Evolutionary conservation across 2,329 filamentous ascomycete genomes (phyloP), one percentile per base, ranked within the genome.

Genomic region (Ceratocystis albifundus): DNA sequence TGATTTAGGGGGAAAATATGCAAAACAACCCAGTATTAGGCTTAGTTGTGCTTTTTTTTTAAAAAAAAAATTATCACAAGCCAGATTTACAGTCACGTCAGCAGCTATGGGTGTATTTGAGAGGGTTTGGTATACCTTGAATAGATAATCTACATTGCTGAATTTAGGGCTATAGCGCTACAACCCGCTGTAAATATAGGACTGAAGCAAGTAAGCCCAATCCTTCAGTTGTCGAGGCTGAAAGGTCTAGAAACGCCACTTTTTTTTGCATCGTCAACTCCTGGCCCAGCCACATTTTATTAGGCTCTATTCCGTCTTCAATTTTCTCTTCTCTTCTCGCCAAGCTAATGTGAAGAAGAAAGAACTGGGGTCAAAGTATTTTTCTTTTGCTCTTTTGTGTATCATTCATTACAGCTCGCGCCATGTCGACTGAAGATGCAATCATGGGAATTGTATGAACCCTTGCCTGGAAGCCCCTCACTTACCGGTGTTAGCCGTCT

Each of bases 381-480:
- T 55, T 15, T 32, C 15, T 57, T 32, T 7, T 44, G 30, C 10
- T 62, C 61, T 28, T 62, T 20, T 41, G 64, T 41, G 50, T 61
- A 30, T 25, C n/a, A 3, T 10, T 30, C 32, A 61, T 25, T 44
- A 10, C 64, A 36, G 17, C 64, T 10, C 30, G 25, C 22, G 10
- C 46, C 44, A 62, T 62, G 55, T 55, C 45, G 45, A 55, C 41
- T 48, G 65, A 66, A 62, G 65, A 66, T 41, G 59, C 44, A 12
- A 66, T 66, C 48, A 36, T 62, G 28, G 65, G 46, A 76, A 80
- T 88, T 74, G 88, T 92, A 77, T 80, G 86, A 41, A 41, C 36
- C 36, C 36, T 41, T 41, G 45, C n/a, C 12, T 22, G 22, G 32
- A 36, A 32, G 25, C 55, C 55, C 55, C 55, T 57, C 22, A 59